Conservation (phyloP, 2,329 filamentous ascomycete species). For the Leptodontidium sp. region DNA sequence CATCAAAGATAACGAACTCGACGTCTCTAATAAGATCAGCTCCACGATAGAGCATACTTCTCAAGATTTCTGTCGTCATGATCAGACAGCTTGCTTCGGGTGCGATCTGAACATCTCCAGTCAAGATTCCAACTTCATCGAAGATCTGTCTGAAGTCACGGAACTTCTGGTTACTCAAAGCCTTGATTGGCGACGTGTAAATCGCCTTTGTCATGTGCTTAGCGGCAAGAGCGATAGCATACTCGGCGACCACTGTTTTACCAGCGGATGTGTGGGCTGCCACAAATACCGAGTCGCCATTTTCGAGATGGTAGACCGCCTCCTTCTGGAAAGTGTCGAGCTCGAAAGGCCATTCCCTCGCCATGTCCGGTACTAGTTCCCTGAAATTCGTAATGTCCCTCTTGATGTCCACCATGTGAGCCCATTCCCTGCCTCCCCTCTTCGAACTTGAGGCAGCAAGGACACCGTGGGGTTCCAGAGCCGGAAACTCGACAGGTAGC, state of each 20-base stretch:
- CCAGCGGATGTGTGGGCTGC: constrained; percentile 97
- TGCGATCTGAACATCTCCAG: constrained; percentile 97
- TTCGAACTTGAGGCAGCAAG: constrained; percentile 76
- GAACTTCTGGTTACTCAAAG: constrained; percentile 98
- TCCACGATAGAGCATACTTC: constrained; percentile 97
- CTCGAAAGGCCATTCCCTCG: constrained; percentile 94
- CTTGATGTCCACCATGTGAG: constrained; percentile 97
- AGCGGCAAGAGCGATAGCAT: constrained; percentile 94
- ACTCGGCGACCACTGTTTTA: constrained; percentile 98
- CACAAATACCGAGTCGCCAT: constrained; percentile 96
- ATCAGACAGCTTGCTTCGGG: constrained; percentile 97
- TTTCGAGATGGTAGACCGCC: constrained; percentile 95
- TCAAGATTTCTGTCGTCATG: constrained; percentile 98
- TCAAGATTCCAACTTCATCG: constrained; percentile 95
- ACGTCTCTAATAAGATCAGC: constrained; percentile 96
- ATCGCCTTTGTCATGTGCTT: constrained; percentile 99
- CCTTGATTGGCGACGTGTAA: constrained; percentile 98
- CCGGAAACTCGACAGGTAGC: constrained; percentile 90
- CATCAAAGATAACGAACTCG: constrained; percentile 98
- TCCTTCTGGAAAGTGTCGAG: constrained; percentile 99
- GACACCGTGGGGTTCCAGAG: constrained; percentile 83
- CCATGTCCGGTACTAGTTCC: constrained; percentile 95
- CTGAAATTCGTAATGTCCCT: constrained; percentile 92
- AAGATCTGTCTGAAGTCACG: constrained; percentile 91
- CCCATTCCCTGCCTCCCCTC: constrained; percentile 87